Evolutionary conservation across 805 yeast genomes (phyloP).

Genomic region (Schwanniomyces sp.): DNA sequence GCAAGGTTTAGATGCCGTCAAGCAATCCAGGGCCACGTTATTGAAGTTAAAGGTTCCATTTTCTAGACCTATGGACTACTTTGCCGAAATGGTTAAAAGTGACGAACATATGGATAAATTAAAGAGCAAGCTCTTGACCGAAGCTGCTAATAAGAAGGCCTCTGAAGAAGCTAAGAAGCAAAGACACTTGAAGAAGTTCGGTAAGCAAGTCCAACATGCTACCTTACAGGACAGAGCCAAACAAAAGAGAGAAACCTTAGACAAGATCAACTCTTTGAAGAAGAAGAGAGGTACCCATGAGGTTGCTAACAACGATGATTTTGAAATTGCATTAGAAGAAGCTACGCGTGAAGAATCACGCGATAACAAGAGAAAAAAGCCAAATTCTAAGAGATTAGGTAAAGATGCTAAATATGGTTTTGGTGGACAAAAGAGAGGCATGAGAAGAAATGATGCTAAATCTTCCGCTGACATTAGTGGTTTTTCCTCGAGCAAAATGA

Average conservation of each 20-base stretch:
- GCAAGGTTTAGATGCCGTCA: constrained; percentile 86
- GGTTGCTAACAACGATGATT: constrained; percentile 65
- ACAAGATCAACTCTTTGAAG: constrained; percentile 86
- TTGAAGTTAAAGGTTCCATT: constrained; percentile 78
- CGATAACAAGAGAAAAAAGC: constrained; percentile 39
- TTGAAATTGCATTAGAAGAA: constrained; percentile 91
- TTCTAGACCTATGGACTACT: constrained; percentile 90
- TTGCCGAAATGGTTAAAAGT: constrained; percentile 97
- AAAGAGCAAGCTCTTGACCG: constrained; percentile 75
- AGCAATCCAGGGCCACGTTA: constrained; percentile 64
- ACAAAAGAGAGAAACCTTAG: constrained; percentile 87
- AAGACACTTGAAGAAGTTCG: constrained; percentile 92
- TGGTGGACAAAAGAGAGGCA: constrained; percentile 78
- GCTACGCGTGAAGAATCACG: constrained; percentile 59
- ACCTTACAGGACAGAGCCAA: constrained; percentile 91
- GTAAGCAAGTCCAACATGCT: constrained; percentile 94
- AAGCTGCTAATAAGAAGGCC: constrained; percentile 82
- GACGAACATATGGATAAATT: constrained; percentile 98
- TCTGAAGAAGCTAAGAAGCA: constrained; percentile 92
- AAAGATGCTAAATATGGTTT: constrained; percentile 73
- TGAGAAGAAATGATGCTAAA: constrained; percentile 69
- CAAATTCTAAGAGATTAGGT: constrained; percentile 65
- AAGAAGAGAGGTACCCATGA: constrained; percentile 82
- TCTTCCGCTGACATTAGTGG: constrained; percentile 68
- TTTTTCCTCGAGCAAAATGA: constrained; percentile 55